Percentiles rank a stretch among this genome's conserved stretches.
These are phyloP conservation scores for Syzygium oleosum DNA, from an alignment of 345 rosid genomes.

Conservation along the genomic window DNA sequence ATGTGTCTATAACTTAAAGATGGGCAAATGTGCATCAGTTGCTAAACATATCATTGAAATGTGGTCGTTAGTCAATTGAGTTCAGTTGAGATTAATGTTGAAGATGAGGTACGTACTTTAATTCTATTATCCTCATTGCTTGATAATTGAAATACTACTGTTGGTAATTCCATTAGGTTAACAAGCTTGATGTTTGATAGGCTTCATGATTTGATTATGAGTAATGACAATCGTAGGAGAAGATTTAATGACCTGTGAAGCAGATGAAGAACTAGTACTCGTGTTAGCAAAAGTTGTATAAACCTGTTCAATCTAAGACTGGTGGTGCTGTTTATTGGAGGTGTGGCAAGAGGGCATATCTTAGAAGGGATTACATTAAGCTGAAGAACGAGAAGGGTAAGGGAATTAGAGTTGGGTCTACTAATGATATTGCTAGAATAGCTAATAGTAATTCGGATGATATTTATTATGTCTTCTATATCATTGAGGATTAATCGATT, in stretches of 20 bases:
- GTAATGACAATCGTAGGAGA: accelerated
- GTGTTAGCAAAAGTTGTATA: neutral
- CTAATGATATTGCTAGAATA: neutral
- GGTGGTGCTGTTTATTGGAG: neutral
- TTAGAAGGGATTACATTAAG: neutral
- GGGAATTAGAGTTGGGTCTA: neutral
- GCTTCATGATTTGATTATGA: no score
- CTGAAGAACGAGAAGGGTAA: neutral
- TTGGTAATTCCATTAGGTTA: neutral
- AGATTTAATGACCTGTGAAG: neutral
- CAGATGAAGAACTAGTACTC: neutral
- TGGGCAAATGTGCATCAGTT: neutral
- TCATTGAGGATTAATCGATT: neutral
- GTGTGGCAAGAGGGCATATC: neutral
- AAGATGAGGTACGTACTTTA: no score
- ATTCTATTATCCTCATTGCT: no score
- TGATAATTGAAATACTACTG: no score
- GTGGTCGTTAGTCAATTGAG: no score
- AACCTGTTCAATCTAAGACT: no score
- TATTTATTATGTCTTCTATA: neutral
- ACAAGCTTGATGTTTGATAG: neutral
- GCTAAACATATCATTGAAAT: no score
- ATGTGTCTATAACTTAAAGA: neutral
- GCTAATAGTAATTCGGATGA: neutral
- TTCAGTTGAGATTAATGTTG: neutral